phyloP scores from a whole-genome alignment of 495 filamentous ascomycete genomes.

The Daldinia loculata region DNA sequence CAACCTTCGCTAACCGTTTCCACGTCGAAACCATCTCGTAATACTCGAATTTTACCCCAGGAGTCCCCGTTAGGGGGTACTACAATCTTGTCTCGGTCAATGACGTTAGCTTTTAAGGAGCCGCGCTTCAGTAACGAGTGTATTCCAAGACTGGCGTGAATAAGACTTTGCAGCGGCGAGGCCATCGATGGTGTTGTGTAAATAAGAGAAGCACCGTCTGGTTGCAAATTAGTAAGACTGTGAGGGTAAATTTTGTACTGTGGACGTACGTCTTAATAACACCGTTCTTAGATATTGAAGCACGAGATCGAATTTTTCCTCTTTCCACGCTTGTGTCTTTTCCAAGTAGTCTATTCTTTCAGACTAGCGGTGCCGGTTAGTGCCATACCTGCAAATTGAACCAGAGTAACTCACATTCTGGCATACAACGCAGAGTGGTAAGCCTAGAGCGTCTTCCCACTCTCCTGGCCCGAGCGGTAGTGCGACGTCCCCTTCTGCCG shows the following conservation, averaged over 20 bases:
- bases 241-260: neutral
- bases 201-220: conserved; percentile 89
- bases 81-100: conserved; percentile 93
- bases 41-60: conserved; percentile 94
- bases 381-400: neutral
- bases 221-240: conserved; percentile 28
- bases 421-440: conserved; percentile 91
- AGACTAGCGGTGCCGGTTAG: conserved; percentile 63
- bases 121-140: conserved; percentile 86
- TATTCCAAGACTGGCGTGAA: conserved; percentile 89
- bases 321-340: conserved; percentile 87
- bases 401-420: conserved; percentile 73
- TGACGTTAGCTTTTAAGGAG: conserved; percentile 90
- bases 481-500: conserved; percentile 67
- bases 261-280: conserved; percentile 77
- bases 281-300: conserved; percentile 88
- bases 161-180: conserved; percentile 79
- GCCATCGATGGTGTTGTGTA: conserved; percentile 85
- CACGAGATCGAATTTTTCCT: conserved; percentile 92
- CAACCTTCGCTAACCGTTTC: conserved; percentile 85
- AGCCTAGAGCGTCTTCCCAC: conserved; percentile 89
- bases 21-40: conserved; percentile 93
- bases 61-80: conserved; percentile 98
- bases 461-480: conserved; percentile 89
- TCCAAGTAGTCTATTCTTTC: conserved; percentile 90